Conservation (phyloP, 306 rosid genomes). For the Purshia tridentata region DNA sequence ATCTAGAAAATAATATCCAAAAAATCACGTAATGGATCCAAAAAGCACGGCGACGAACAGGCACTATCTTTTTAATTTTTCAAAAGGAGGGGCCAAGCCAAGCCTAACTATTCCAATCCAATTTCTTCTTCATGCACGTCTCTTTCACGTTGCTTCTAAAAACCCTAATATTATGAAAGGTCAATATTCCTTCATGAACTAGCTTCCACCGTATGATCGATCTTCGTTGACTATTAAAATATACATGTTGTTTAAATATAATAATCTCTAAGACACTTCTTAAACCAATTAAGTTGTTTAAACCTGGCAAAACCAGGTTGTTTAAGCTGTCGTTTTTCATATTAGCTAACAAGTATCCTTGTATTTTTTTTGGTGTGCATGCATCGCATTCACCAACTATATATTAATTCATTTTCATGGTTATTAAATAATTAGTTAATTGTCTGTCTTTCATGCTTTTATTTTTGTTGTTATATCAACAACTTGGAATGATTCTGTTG, state of each 20-base stretch:
- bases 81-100: background rate
- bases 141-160: constrained; percentile 62
- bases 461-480: constrained; percentile 9
- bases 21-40: constrained; percentile 52
- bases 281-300: no score
- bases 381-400: constrained; percentile 41
- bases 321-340: constrained; percentile 11
- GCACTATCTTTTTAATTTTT: constrained; percentile 20
- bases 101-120: constrained; percentile 18
- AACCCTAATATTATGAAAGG: constrained; percentile 39
- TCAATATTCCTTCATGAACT: constrained; percentile 46
- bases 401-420: constrained; percentile 14
- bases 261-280: constrained; percentile 1
- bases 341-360: constrained; percentile 14
- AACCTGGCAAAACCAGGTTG: constrained; percentile 18
- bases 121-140: constrained; percentile 64
- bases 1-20: background rate
- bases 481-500: constrained; percentile 35
- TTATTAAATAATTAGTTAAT: background rate
- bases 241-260: background rate
- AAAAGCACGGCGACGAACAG: constrained; percentile 69
- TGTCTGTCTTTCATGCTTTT: constrained; percentile 19
- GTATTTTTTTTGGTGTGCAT: constrained; percentile 37
- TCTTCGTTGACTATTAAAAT: constrained; percentile 3
- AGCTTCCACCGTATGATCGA: constrained; percentile 35